Percentiles rank a stretch among this genome's conserved stretches.
These are phyloP conservation scores for Hypoxylon sp. DNA, from an alignment of 2,329 filamentous ascomycete genomes.

Conservation along the genomic window DNA sequence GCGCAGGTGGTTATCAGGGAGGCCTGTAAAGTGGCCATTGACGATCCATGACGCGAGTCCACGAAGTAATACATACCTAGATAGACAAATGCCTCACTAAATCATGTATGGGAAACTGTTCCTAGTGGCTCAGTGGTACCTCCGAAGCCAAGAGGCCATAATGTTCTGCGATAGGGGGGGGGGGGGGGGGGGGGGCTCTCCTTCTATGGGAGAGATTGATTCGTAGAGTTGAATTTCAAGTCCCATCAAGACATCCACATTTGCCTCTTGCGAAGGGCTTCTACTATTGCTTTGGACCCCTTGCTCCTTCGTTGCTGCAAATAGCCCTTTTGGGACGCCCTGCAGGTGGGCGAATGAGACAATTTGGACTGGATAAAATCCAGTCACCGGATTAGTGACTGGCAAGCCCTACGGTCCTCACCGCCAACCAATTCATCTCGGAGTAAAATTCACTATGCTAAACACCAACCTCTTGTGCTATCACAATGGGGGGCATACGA, in stretches of 20 bases:
- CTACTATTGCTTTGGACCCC: slow-evolving; percentile 29
- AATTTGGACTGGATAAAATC: slow-evolving; percentile 22
- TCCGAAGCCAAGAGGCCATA: slow-evolving; percentile 19
- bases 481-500: slow-evolving; percentile 3
- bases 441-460: neutral
- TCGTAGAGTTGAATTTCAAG: slow-evolving; percentile 4
- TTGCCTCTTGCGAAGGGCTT: slow-evolving; percentile 11
- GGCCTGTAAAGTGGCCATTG: slow-evolving; percentile 19
- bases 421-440: slow-evolving; percentile 23
- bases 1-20: slow-evolving; percentile 8
- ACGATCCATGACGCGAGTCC: slow-evolving; percentile 13
- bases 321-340: slow-evolving; percentile 38
- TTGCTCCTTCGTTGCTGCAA: slow-evolving; percentile 38
- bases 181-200: no score
- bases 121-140: slow-evolving; percentile 3
- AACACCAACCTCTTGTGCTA: slow-evolving; percentile 5
- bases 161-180: slow-evolving; percentile 13
- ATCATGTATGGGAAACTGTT: slow-evolving; percentile 3
- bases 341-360: slow-evolving; percentile 37
- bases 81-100: slow-evolving; percentile 36
- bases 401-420: slow-evolving; percentile 21
- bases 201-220: slow-evolving; percentile 16
- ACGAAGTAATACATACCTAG: neutral
- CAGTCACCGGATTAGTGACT: slow-evolving; percentile 21
- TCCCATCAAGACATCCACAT: slow-evolving; percentile 19